Conservation (phyloP, 2,329 filamentous ascomycete species). For the Acephala macrosclerotiorum region DNA sequence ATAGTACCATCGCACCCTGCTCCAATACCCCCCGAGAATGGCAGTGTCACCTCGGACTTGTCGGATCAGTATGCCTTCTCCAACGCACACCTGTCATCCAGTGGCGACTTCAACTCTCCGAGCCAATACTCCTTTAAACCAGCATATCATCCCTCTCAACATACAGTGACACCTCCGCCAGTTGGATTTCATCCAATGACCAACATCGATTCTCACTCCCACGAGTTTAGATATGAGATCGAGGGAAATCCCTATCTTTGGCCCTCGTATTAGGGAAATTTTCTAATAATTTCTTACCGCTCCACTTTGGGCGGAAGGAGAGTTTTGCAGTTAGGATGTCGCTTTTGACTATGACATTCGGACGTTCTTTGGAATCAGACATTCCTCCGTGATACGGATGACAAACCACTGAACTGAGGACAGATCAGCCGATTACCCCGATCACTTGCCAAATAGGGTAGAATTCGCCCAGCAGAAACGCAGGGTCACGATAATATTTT, state of each 20-base stretch:
- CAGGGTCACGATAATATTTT: background rate
- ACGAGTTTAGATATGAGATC: slow-evolving; percentile 30
- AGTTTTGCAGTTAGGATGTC: background rate
- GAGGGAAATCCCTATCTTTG: slow-evolving; percentile 26
- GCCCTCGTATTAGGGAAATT: slow-evolving; percentile 16
- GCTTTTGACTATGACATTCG: background rate
- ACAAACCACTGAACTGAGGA: background rate
- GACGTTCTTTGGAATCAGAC: background rate
- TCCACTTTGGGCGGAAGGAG: background rate
- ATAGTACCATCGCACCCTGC: slow-evolving; percentile 1
- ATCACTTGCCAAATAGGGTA: background rate
- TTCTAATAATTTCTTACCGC: background rate
- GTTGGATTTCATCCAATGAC: slow-evolving; percentile 23
- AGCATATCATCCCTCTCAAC: slow-evolving; percentile 26
- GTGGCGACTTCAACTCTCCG: slow-evolving; percentile 28
- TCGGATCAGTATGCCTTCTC: slow-evolving; percentile 24
- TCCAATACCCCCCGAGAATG: slow-evolving; percentile 12
- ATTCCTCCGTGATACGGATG: background rate
- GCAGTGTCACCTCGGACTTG: slow-evolving; percentile 15
- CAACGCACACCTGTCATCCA: slow-evolving; percentile 17
- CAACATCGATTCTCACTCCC: slow-evolving; percentile 22
- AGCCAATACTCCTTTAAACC: slow-evolving; percentile 31
- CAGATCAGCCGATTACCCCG: slow-evolving; percentile 1
- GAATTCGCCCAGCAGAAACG: background rate
- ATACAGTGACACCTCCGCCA: slow-evolving; percentile 16